Base-by-base conservation (phyloP, 169 alveolate species). In the Cystoisospora suis region DNA sequence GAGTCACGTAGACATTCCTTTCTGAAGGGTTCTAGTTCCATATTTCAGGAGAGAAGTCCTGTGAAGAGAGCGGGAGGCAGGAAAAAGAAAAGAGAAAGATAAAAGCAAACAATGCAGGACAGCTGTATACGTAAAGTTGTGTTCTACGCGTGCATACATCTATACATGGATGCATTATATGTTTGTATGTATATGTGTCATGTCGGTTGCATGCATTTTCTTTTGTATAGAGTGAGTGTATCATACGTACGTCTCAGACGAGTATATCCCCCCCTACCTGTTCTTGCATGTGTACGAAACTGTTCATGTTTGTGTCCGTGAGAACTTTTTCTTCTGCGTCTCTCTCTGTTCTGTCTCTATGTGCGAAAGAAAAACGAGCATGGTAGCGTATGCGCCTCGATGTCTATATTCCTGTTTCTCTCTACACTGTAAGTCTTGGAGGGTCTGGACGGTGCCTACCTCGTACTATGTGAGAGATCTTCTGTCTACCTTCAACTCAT, bases 221-320 rank as follows among this genome's bases (percentile, higher is more conserved):
- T 12, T 53, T 15, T 53, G 65, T 53, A 53, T 53, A 23, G 12
- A 53, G 12, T 53, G 12, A 53, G 12, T n/a, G n/a, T n/a, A n/a
- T n/a, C n/a, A 23, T 53, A 53, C 65, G 65, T 53, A 53, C 23
- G 65, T 53, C 12, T 53, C n/a, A n/a, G n/a, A n/a, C n/a, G n/a
- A n/a, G n/a, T n/a, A n/a, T n/a, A n/a, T n/a, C n/a, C n/a, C n/a
- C n/a, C n/a, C 42, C 12, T 80, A 32, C 42, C 27, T 80, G 83
- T 56, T 12, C 86, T 12, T 36, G 81, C 23, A 23, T 72, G 42
- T 72, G 81, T 72, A 23, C 23, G 81, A 15, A 23, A 15, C 42
- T 72, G 81, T 72, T 12, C 23, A 40, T 72, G 81, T 72, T 12
- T 40, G 23, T 72, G 81, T 40, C n/a, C 23, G 81, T 72, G 42